Evolutionary conservation across 106 monocot species (phyloP), one percentile per base, ranked within the genome.

Genomic region (Dendrobium catenatum): DNA sequence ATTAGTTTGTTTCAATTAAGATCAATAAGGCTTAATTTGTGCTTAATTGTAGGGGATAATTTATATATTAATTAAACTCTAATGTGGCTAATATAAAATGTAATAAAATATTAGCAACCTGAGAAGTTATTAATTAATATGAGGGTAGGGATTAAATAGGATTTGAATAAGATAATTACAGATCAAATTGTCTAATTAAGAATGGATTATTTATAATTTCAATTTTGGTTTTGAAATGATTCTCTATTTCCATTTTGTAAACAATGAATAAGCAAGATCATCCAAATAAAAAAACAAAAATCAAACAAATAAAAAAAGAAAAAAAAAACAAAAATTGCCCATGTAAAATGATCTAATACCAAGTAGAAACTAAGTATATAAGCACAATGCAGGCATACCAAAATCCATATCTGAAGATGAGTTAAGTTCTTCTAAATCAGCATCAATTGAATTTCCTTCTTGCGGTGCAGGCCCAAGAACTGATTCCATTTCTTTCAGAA

Each of bases 401-500:
- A 87, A 90, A 83, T 93, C 93, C 86, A 95, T 88, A 51, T 93
- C 93, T 11, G 95, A 95, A 58, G 87, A 85, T 72, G 92, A 88
- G 26, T 82, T 51, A 42, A 55, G 46, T 78, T 84, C 91, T 44
- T 89, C 92, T 46, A 64, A 56, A 46, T 88, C 86, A 72, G 46
- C 82, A 83, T 87, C 85, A 73, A 41, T 5, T 77, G 31, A 70
- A 77, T 42, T 19, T 77, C 56, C 81, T 54, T 82, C 83, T 42
- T 40, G 75, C 44, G 68, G 18, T 42, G 55, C 72, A 3, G 79
- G 75, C 48, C 86, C 87, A 8, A 89, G 16, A 20, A 90, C 84
- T 17, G 93, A 90, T 80, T 89, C 93, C 88, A 99, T 86, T 24
- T 90, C 92, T 80, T 89, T 95, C 24, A 90, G 79, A 67, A 99